Conservation (phyloP, 192 early-diverging fungal genomes). For the Backusella luteola region DNA sequence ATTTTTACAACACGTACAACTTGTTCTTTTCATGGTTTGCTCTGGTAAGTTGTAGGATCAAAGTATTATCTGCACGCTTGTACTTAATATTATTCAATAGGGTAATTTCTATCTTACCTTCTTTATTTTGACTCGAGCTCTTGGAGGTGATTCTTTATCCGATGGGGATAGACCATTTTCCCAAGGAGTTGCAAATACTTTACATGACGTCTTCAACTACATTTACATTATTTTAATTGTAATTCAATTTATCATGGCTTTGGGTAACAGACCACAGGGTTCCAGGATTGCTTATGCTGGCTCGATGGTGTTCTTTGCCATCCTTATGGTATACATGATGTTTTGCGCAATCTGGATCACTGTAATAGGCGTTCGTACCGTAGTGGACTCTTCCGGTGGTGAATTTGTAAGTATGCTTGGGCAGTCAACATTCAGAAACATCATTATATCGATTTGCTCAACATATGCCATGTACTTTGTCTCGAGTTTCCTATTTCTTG, state of each 20-base stretch:
- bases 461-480: constrained; percentile 71
- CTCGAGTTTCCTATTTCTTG: constrained; percentile 61
- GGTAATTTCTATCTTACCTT: constrained; percentile 69
- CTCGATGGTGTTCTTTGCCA: constrained; percentile 79
- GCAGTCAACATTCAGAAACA: constrained; percentile 61
- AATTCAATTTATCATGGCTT: constrained; percentile 82
- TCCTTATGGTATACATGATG: constrained; percentile 86
- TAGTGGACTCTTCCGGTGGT: constrained; percentile 47
- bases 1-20: constrained; percentile 80
- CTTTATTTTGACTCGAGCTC: constrained; percentile 46
- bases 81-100: not conserved
- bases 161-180: constrained; percentile 31
- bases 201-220: constrained; percentile 43
- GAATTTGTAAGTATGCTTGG: constrained; percentile 60
- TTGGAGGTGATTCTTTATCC: constrained; percentile 18
- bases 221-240: constrained; percentile 63
- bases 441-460: constrained; percentile 62
- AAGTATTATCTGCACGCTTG: not conserved
- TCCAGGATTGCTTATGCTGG: constrained; percentile 68
- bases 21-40: constrained; percentile 92
- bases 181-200: constrained; percentile 35
- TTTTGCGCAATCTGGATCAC: constrained; percentile 72
- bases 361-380: constrained; percentile 57
- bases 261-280: constrained; percentile 95
- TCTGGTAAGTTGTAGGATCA: constrained; percentile 27